These are phyloP conservation scores for Cornus suecica DNA, from an alignment of 148 eudicot species.

Conservation along the genomic window DNA sequence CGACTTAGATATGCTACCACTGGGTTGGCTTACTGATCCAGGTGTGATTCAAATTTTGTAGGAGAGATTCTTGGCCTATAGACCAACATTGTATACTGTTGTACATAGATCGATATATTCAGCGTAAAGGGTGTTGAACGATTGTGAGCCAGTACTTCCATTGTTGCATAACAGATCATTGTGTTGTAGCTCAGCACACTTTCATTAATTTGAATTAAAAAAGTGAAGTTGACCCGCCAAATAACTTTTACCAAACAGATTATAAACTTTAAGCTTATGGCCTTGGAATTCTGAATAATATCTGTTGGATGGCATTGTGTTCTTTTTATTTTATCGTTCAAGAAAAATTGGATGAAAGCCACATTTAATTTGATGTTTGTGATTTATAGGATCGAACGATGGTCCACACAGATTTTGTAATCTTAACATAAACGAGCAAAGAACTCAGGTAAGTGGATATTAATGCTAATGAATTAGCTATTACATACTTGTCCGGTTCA, in stretches of 20 bases:
- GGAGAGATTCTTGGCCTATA: neutral
- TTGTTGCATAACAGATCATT: neutral
- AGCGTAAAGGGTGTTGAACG: neutral
- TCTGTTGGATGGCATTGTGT: neutral
- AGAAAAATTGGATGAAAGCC: neutral
- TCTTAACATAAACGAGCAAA: slow-evolving; percentile 65
- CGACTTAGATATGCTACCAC: slow-evolving; percentile 94
- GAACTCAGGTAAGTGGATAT: slow-evolving; percentile 60
- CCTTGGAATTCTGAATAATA: slow-evolving; percentile 4
- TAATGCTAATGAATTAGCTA: neutral
- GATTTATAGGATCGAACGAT: slow-evolving; percentile 51
- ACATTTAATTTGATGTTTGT: slow-evolving; percentile 12
- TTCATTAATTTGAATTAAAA: neutral
- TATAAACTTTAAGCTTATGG: neutral
- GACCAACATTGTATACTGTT: neutral
- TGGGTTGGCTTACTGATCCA: slow-evolving; percentile 88
- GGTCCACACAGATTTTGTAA: slow-evolving; percentile 77
- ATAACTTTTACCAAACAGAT: neutral
- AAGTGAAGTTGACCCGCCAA: neutral
- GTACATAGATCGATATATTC: neutral
- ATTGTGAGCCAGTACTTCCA: neutral
- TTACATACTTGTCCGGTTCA: slow-evolving; percentile 5
- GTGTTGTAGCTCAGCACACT: neutral
- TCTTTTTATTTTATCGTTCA: neutral
- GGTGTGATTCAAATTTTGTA: slow-evolving; percentile 17